Base-by-base conservation (phyloP, 495 filamentous ascomycete genomes). In the Lasiosphaeris hirsuta region DNA sequence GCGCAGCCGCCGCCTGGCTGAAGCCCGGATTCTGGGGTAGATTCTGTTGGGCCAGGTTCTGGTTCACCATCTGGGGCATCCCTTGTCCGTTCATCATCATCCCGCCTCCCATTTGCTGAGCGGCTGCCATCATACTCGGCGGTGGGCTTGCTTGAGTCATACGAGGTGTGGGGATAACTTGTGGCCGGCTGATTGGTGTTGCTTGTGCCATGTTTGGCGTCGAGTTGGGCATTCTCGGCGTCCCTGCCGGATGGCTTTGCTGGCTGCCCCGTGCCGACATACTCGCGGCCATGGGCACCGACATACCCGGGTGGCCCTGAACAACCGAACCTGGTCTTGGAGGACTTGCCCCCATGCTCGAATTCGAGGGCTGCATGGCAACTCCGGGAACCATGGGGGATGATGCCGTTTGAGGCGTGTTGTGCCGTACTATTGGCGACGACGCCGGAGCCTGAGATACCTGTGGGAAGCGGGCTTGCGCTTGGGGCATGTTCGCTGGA, bases 251-350 rank as follows among this genome's bases (percentile, higher is more conserved):
- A 53, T 86, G 83, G 57, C 87, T 85, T 67, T 92, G 90, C 63
- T 95, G 90, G 66, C 91, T 96, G 54, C 83, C 77, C 37, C 90
- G 86, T 18, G 87, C 78, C 9, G 79, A 86, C 90, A 95, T 96
- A 43, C 77, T 83, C 55, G 85, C 78, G 11, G 83, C 75, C 76
- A 86, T 85, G 18, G 87, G 80, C 0, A 69, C 81, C 2, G 75
- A 72, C 69, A 83, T 86, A 0, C 83, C 80, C 44, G 84, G 83
- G 35, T 86, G 84, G 66, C 86, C 85, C 59, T 91, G 88, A 45
- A 87, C 77, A 5, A 90, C 85, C 50, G 91, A 95, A 13, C 88
- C 77, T 35, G 91, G 89, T 39, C 91, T 78, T 41, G 84, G 78
- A 15, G 92, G 92, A 61, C 86, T 90, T 48, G 85, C 86, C 51